These are phyloP conservation scores for Phanerodontia chrysosporium DNA, from an alignment of 768 basidiomycete species.

Conservation along the genomic window DNA sequence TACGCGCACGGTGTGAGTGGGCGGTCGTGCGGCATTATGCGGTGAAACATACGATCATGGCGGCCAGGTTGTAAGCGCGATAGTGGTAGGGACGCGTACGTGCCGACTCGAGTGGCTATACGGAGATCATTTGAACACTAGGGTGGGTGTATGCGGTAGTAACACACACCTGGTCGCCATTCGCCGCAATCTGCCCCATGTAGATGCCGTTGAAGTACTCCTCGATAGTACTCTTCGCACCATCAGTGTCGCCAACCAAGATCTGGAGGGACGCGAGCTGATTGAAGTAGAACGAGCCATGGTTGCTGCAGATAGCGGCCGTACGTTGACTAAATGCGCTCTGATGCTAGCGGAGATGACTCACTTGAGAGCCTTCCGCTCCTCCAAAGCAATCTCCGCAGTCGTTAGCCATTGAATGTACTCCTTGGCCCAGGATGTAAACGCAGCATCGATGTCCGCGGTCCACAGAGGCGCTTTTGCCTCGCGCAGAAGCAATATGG, in stretches of 20 bases:
- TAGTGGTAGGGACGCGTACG: constrained; percentile 67
- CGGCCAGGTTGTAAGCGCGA: constrained; percentile 61
- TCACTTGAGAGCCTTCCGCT: constrained; percentile 46
- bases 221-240: constrained; percentile 42
- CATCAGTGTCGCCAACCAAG: constrained; percentile 44
- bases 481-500: constrained; percentile 49
- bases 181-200: constrained; percentile 46
- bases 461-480: constrained; percentile 52
- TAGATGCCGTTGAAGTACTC: constrained; percentile 50
- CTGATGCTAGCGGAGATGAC: constrained; percentile 9
- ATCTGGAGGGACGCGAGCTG: constrained; percentile 57
- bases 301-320: constrained; percentile 42
- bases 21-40: not conserved
- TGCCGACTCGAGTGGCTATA: constrained; percentile 53
- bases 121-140: not conserved
- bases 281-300: constrained; percentile 60
- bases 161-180: constrained; percentile 50
- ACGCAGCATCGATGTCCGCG: constrained; percentile 40
- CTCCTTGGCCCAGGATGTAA: constrained; percentile 47
- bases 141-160: not conserved
- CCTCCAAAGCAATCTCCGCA: constrained; percentile 42
- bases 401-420: constrained; percentile 57
- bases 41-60: constrained; percentile 52
- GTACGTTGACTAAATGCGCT: not conserved
- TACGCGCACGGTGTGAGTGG: not conserved